Conservation (phyloP, 352 stramenopile species). For the Globisporangium alternatum region DNA sequence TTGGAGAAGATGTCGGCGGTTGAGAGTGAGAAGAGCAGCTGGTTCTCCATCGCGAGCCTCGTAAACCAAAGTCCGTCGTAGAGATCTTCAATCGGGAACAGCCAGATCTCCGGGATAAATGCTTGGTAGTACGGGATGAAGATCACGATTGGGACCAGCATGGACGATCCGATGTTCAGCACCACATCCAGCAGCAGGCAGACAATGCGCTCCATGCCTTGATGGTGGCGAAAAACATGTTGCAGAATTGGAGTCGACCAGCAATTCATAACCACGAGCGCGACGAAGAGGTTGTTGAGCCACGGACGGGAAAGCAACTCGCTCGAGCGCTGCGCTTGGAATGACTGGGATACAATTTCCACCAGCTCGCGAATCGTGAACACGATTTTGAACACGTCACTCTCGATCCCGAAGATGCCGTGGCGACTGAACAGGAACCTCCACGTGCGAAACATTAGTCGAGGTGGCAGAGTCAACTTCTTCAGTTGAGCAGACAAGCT, state of each 20-base stretch:
- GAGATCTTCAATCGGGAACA: constrained; percentile 18
- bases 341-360: constrained; percentile 17
- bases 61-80: constrained; percentile 28
- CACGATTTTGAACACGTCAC: constrained; percentile 2
- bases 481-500: not conserved
- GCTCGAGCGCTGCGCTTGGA: constrained; percentile 19
- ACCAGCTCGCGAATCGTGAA: constrained; percentile 15
- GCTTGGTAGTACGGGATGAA: constrained; percentile 23
- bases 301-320: not conserved
- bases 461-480: not conserved
- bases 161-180: constrained; percentile 17
- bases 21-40: constrained; percentile 21
- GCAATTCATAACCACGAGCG: constrained; percentile 8
- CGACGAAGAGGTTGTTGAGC: constrained; percentile 8
- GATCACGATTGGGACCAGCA: constrained; percentile 20
- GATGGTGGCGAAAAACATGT: not conserved
- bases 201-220: constrained; percentile 14
- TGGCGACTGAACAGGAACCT: not conserved
- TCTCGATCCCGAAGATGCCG: constrained; percentile 18
- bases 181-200: constrained; percentile 17
- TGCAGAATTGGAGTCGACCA: constrained; percentile 19
- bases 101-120: constrained; percentile 15
- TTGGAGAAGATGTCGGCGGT: constrained; percentile 19
- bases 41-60: constrained; percentile 24
- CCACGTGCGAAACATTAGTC: not conserved